Percentiles rank a stretch among this genome's conserved stretches.
phyloP scores from a whole-genome alignment of 176 grass and related monocot genomes.

The Cenchrus fungigraminus region DNA sequence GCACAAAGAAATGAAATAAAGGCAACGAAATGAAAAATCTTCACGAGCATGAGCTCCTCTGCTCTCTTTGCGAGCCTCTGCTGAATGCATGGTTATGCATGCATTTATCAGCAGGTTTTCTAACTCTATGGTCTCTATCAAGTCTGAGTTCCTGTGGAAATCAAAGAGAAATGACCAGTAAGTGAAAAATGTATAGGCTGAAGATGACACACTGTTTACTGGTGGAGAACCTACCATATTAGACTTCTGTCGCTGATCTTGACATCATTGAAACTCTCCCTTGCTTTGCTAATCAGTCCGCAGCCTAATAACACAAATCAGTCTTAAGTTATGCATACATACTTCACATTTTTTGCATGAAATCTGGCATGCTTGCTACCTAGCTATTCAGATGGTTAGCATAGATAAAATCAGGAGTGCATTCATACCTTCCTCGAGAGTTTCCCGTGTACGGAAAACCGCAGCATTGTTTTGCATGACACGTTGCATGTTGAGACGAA shows the following conservation, averaged over 20 bases:
- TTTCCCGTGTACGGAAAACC: slow-evolving; percentile 87
- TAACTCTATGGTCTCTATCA: slow-evolving; percentile 91
- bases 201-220: not conserved
- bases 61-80: slow-evolving; percentile 95
- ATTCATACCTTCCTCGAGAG: slow-evolving; percentile 73
- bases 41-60: slow-evolving; percentile 96
- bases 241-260: slow-evolving; percentile 75
- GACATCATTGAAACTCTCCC: slow-evolving; percentile 67
- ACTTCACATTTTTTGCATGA: not conserved
- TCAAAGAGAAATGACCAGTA: slow-evolving; percentile 28
- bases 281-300: slow-evolving; percentile 69
- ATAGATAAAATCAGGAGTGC: not conserved
- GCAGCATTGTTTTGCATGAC: slow-evolving; percentile 91
- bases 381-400: not conserved
- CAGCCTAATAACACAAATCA: slow-evolving; percentile 51
- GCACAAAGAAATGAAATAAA: not conserved
- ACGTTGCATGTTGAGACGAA: slow-evolving; percentile 85
- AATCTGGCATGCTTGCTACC: not conserved
- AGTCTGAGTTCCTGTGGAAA: slow-evolving; percentile 85
- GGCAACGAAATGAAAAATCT: slow-evolving; percentile 76
- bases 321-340: not conserved
- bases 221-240: slow-evolving; percentile 67
- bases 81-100: slow-evolving; percentile 90
- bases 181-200: not conserved
- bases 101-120: slow-evolving; percentile 97